phyloP scores from a whole-genome alignment of 257 asterid genomes.

The Solanum pinnatisectum region DNA sequence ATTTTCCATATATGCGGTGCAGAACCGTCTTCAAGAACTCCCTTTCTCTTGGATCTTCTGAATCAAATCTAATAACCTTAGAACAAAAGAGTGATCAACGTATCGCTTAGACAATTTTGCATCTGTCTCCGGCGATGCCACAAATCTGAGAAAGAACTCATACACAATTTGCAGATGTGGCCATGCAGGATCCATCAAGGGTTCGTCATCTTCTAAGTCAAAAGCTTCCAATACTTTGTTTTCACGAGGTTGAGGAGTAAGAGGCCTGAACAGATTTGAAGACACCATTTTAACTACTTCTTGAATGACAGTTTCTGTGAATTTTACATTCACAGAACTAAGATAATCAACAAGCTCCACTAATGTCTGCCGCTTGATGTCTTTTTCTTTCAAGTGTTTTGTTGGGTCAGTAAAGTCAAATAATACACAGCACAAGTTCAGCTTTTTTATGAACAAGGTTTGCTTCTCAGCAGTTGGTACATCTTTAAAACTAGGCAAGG shows the following conservation, averaged over 20 bases:
- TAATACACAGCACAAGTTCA: constrained; percentile 42
- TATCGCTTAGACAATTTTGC: constrained; percentile 64
- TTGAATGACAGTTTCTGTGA: constrained; percentile 43
- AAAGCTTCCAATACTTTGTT: constrained; percentile 42
- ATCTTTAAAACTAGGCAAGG: constrained; percentile 53
- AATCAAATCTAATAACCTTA: constrained; percentile 47
- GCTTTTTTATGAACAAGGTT: constrained; percentile 35
- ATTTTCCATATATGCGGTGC: constrained; percentile 58
- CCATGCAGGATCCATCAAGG: constrained; percentile 62
- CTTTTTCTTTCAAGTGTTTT: constrained; percentile 51
- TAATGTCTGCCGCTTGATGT: constrained; percentile 51
- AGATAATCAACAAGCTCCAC: constrained; percentile 54
- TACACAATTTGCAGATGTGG: constrained; percentile 59
- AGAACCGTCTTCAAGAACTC: constrained; percentile 54
- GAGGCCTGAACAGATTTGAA: constrained; percentile 39
- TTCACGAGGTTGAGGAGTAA: constrained; percentile 50
- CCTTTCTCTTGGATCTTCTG: constrained; percentile 67
- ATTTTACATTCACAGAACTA: constrained; percentile 42
- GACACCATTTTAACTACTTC: constrained; percentile 46
- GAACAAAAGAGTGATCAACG: constrained; percentile 51
- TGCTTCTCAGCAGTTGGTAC: constrained; percentile 55
- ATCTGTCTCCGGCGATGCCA: constrained; percentile 64
- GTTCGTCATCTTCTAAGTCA: constrained; percentile 65
- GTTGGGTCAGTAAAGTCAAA: constrained; percentile 56
- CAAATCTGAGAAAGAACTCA: constrained; percentile 55